Conservation (phyloP, 2,329 filamentous ascomycete species). For the Nigrospora osmanthi region DNA sequence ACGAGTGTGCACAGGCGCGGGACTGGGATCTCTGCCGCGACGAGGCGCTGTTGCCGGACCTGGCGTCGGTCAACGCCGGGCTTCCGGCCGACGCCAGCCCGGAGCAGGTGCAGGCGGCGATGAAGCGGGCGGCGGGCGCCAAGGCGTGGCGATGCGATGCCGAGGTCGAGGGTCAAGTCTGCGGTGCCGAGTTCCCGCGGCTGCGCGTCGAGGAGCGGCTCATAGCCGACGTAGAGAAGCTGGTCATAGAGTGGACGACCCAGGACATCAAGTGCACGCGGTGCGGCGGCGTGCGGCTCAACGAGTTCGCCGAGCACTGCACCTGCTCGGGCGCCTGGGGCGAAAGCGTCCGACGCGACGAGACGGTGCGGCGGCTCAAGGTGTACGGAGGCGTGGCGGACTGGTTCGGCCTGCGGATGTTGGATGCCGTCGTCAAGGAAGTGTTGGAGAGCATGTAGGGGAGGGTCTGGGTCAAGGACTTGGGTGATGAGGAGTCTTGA, state of each 20-base stretch:
- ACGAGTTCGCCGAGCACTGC: constrained; percentile 97
- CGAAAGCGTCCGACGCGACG: constrained; percentile 59
- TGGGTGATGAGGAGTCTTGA: neutral
- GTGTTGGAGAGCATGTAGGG: constrained; percentile 31
- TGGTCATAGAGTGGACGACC: constrained; percentile 72
- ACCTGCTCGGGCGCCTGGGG: constrained; percentile 84
- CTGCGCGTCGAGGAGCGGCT: constrained; percentile 77
- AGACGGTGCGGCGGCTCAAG: constrained; percentile 55
- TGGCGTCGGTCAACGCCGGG: constrained; percentile 9
- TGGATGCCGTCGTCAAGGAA: constrained; percentile 65
- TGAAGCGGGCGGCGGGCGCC: constrained; percentile 18
- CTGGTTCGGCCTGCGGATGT: constrained; percentile 76
- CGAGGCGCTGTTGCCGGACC: constrained; percentile 63
- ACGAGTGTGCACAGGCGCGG: constrained; percentile 80
- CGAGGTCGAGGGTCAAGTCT: too few species aligned
- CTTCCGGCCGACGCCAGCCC: constrained; percentile 4
- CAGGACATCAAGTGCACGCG: constrained; percentile 79
- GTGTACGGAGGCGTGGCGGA: constrained; percentile 69
- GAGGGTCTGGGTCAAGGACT: neutral
- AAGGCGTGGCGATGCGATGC: constrained; percentile 67
- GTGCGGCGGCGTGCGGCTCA: constrained; percentile 68
- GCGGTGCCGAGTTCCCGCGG: constrained; percentile 67
- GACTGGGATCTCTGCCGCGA: constrained; percentile 93
- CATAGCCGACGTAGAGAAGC: constrained; percentile 66
- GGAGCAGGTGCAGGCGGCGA: constrained; percentile 6